Percentiles rank a stretch among this genome's conserved stretches.
Conservation (phyloP, 805 yeast genomes). For the Spathaspora girioi region DNA sequence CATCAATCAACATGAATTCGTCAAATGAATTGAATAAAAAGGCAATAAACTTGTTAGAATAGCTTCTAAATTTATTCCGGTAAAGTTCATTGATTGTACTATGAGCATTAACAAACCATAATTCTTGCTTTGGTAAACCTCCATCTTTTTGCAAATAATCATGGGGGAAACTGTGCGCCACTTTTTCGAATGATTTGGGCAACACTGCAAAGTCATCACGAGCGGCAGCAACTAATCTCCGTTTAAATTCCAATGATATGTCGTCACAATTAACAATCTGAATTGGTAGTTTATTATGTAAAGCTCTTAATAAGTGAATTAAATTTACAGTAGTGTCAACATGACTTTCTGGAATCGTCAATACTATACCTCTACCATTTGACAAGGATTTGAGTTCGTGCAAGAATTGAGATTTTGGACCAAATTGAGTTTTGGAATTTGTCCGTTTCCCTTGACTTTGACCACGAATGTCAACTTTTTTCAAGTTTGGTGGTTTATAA, state of each 20-base stretch:
- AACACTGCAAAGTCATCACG: conserved; percentile 19
- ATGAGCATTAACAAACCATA: conserved; percentile 34
- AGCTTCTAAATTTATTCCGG: conserved; percentile 18
- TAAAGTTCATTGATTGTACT: conserved; percentile 21
- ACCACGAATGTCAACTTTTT: conserved; percentile 38
- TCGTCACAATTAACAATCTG: conserved; percentile 31
- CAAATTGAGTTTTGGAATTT: background rate
- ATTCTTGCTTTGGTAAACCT: conserved; percentile 31
- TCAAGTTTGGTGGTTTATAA: conserved; percentile 21
- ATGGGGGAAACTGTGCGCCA: conserved; percentile 17
- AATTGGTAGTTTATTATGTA: conserved; percentile 31
- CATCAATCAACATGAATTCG: conserved; percentile 52
- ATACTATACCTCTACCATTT: conserved; percentile 32
- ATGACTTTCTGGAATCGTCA: conserved; percentile 28
- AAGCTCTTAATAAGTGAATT: conserved; percentile 31
- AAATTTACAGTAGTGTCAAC: conserved; percentile 25
- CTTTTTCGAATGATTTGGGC: conserved; percentile 21
- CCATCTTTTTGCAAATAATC: conserved; percentile 9
- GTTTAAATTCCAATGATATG: conserved; percentile 21
- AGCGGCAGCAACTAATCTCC: conserved; percentile 22
- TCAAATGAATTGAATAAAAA: conserved; percentile 54
- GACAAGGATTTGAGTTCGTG: conserved; percentile 1
- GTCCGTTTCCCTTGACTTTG: conserved; percentile 1
- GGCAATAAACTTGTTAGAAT: conserved; percentile 49
- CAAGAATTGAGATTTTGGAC: conserved; percentile 1